Base-by-base conservation (phyloP, 2,329 filamentous ascomycete species). In the Trichophyton schoenleinii region DNA sequence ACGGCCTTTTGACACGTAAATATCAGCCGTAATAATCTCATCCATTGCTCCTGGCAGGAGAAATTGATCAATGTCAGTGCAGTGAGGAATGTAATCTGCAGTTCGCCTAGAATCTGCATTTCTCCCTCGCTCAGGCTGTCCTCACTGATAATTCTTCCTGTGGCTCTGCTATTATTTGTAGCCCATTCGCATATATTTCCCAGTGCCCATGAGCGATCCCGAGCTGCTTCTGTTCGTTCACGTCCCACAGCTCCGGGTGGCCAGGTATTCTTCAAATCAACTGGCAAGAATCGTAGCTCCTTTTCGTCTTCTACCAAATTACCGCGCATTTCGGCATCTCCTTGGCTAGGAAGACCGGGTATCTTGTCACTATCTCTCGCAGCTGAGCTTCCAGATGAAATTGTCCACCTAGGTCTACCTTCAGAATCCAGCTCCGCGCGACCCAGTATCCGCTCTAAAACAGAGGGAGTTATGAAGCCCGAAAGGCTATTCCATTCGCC, bases 1-100 rank as follows among this genome's bases (percentile, higher is more conserved):
- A 85, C 75, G 1, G 83, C 83, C 46, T 68, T 69, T 18, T 74
- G 76, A 66, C 81, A 85, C 0, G 83, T 86, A 58, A 86, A 73
- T 6, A 85, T 72, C 25, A 87, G 70, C 0, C 73, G 72, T 8
- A 86, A 71, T 9, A 86, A 65, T 42, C 84, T 73, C 67, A 83
- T 85, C 84, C 84, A 87, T 68, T 86, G 83, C 68, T 86, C 82
- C 2, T 86, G 72, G 67, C 83, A 86, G 1, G 83, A 85, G 68
- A 81, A 85, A 68, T 86, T 87, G 74, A 84, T 84, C 64, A 86
- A 73, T 3, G 82, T 84, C 62, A 86, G 67, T 1, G 83, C 76
- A 80, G 83, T 85, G 8, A 86, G 70, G 66, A 86, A 86, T 36
- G 78, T 78, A 67, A 86, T 83, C 65, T 86, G 82, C 60, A 86